Evolutionary conservation across 305 asterid genomes (phyloP), one percentile per base, ranked within the genome.

Genomic region (Fraxinus floribunda): DNA sequence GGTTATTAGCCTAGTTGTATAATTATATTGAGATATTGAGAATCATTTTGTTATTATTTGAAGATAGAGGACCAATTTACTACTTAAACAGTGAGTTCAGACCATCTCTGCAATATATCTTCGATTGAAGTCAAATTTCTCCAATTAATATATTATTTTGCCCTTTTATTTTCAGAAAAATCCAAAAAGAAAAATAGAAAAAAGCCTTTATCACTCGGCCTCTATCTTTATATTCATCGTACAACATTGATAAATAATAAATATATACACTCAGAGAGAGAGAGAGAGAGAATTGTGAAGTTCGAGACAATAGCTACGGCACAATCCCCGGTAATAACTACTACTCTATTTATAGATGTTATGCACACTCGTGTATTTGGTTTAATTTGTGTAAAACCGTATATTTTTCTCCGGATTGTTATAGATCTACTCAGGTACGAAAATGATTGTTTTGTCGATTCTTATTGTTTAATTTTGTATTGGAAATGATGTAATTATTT

Each of bases 271-370:
- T 0, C n/a, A 7, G 11, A 1, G 46, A 39, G 62, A 44, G 13
- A 7, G 46, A 49, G 34, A 70, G 57, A 35, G 16, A 10, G 75
- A 78, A 30, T 92, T 89, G 94, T 81, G 89, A 86, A 38, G 85
- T 81, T 87, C 93, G 83, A 90, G 93, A 76, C 85, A 83, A 86
- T 60, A 87, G 55, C 85, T 80, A 80, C 81, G 97, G 94, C 96
- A 92, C 94, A 79, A 29, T n/a, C 70, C 84, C 89, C 92, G 80
- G 90, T 89, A 85, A 57, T 71, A 36, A 68, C 15, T 66, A 2
- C 4, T 62, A 22, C 71, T 22, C 32, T 2, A 62, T 62, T 3
- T 62, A 60, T 20, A n/a, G 26, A 60, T 60, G 70, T 20, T 20
- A 60, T 60, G 29, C 26, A 18, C 11, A 7, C 3, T 62, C 34